Base-by-base conservation (phyloP, 2,329 filamentous ascomycete species). In the Colletotrichum simmondsii region DNA sequence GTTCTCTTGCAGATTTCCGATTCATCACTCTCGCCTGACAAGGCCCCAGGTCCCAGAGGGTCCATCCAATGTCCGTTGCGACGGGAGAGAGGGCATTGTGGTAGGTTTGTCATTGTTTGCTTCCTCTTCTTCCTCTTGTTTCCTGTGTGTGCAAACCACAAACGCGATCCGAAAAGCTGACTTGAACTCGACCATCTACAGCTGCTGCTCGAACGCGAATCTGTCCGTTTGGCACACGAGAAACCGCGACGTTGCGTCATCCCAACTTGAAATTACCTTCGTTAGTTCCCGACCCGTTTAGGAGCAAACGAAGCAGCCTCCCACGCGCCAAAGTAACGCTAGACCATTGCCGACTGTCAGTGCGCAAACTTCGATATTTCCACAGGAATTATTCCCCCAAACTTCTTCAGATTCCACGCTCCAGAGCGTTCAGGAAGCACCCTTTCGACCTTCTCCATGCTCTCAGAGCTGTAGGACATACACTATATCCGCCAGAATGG, bases 291-390 rank as follows among this genome's bases (percentile, higher is more conserved):
- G 68, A 12, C 42, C 65, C 16, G 52, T 56, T 30, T 52, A 54
- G 67, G 67, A 66, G 42, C 68, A 54, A 71, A 71, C 68, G 53
- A 37, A 60, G 59, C 37, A 59, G 37, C 65, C 19, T 72, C 69
- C 65, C 58, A 65, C n/a, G 42, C 26, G 56, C 30, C 68, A 37
- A 28, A 35, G 46, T 5, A 24, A 26, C 49, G 68, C 56, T 57
- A 68, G 67, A 19, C 60, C 67, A 32, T 42, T 26, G 35, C n/a
- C 35, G 12, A 14, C 26, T 58, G 68, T 68, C 49, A 52, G 52
- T 58, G 69, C 69, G 52, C 49, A 24, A n/a, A 35, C 49, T 26
- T 54, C n/a, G 22, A n/a, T 26, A 35, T 10, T 26, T 63, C 46
- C 60, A 32, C 4, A 52, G 14, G 22, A 37, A 26, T 22, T 22